These are phyloP conservation scores for Starmerella gropengiesseri DNA, from an alignment of 805 yeast genomes.

Conservation along the genomic window DNA sequence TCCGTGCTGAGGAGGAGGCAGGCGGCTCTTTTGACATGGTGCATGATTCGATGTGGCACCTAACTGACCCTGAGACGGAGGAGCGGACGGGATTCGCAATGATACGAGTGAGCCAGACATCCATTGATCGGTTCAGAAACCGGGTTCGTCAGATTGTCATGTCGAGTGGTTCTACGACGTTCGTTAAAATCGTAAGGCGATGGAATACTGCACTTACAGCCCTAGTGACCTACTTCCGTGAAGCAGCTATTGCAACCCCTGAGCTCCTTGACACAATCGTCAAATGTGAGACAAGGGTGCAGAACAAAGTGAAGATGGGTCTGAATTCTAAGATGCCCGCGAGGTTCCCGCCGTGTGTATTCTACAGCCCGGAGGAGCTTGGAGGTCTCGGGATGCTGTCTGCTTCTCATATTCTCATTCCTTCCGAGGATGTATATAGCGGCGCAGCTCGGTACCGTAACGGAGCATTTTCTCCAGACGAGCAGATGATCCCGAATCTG, in stretches of 20 bases:
- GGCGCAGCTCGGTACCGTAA: constrained; percentile 77
- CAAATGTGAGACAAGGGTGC: constrained; percentile 84
- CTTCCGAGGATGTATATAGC: constrained; percentile 86
- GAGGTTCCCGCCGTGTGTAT: constrained; percentile 96
- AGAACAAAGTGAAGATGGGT: constrained; percentile 88
- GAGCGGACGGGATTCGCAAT: constrained; percentile 84
- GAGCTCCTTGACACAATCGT: constrained; percentile 70
- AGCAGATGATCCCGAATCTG: constrained; percentile 74
- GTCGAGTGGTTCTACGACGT: constrained; percentile 93
- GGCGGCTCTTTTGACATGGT: constrained; percentile 25
- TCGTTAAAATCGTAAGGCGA: constrained; percentile 83
- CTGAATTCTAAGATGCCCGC: constrained; percentile 97
- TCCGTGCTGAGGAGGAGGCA: constrained; percentile 40
- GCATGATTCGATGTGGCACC: constrained; percentile 83
- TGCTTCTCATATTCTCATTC: constrained; percentile 91
- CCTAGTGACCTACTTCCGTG: constrained; percentile 80
- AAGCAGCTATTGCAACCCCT: constrained; percentile 80
- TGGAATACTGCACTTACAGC: constrained; percentile 92
- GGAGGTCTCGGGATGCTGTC: constrained; percentile 98
- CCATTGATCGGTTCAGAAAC: constrained; percentile 67
- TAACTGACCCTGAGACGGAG: constrained; percentile 55
- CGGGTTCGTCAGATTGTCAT: constrained; percentile 79
- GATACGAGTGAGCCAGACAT: constrained; percentile 71
- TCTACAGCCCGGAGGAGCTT: constrained; percentile 91
- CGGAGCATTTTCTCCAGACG: constrained; percentile 71